A percentile compares a stretch with the other conserved stretches of the same genome.
phyloP scores from a whole-genome alignment of 2,329 filamentous ascomycete species.

The Pseudogymnoascus destructans region DNA sequence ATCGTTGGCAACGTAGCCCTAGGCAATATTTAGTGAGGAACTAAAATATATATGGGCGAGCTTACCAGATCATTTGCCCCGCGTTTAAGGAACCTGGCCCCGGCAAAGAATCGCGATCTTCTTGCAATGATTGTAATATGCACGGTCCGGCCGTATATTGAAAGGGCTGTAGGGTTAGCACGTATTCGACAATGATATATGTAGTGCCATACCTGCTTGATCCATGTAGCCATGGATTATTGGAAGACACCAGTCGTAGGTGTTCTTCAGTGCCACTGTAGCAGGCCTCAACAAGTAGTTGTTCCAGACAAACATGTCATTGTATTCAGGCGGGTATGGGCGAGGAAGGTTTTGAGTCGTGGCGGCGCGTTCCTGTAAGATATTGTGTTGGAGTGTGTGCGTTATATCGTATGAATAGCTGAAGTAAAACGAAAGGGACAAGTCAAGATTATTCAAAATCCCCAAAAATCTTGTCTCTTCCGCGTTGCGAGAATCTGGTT shows the following conservation, averaged over 20 bases:
- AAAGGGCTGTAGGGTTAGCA: slow-evolving; percentile 40
- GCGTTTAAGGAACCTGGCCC: slow-evolving; percentile 84
- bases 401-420: slow-evolving; percentile 98
- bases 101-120: slow-evolving; percentile 84
- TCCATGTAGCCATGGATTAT: slow-evolving; percentile 95
- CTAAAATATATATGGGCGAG: background rate
- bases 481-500: slow-evolving; percentile 63
- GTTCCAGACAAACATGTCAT: slow-evolving; percentile 98
- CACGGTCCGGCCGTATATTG: slow-evolving; percentile 75
- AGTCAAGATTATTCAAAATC: slow-evolving; percentile 81
- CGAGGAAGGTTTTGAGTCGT: slow-evolving; percentile 51
- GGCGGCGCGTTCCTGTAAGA: slow-evolving; percentile 63
- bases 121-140: slow-evolving; percentile 91
- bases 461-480: slow-evolving; percentile 82
- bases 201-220: slow-evolving; percentile 47
- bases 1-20: slow-evolving; percentile 91
- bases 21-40: background rate
- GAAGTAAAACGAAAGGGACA: slow-evolving; percentile 91
- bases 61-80: slow-evolving; percentile 72
- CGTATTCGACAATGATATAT: background rate
- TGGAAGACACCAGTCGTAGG: slow-evolving; percentile 91
- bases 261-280: slow-evolving; percentile 54
- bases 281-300: slow-evolving; percentile 74
- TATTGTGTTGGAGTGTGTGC: slow-evolving; percentile 80
- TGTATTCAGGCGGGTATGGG: slow-evolving; percentile 52